Percentiles rank a stretch among this genome's conserved stretches.
phyloP scores from a whole-genome alignment of 139 green algal genomes.

The Micractinium sp. region DNA sequence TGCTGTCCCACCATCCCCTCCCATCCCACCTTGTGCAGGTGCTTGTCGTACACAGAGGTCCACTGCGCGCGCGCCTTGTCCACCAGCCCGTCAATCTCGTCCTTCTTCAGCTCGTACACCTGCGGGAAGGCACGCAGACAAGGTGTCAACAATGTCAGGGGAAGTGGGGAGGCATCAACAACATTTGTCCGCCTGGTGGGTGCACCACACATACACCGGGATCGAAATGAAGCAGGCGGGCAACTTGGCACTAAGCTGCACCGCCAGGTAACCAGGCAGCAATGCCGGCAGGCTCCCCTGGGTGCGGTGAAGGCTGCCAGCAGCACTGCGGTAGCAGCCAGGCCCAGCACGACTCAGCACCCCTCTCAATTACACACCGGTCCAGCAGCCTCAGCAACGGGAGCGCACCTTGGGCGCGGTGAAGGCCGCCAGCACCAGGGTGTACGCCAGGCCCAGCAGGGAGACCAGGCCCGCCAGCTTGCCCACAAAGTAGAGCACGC shows the following conservation, averaged over 20 bases:
- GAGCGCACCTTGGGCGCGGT: conserved; percentile 11
- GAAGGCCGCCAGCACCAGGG: neutral
- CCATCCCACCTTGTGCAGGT: conserved; percentile 28
- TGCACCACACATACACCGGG: neutral
- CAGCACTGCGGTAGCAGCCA: conserved; percentile 18
- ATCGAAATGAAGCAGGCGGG: no score
- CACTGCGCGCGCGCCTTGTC: conserved; percentile 40
- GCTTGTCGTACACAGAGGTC: conserved; percentile 35
- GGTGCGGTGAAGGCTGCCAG: conserved; percentile 12
- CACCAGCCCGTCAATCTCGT: conserved; percentile 58
- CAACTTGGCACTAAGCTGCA: no score
- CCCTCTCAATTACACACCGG: neutral
- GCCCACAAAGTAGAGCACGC: conserved; percentile 44
- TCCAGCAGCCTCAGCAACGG: neutral
- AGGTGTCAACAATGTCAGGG: neutral
- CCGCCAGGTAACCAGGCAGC: neutral
- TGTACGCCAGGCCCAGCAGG: conserved; percentile 49
- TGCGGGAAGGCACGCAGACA: conserved; percentile 48
- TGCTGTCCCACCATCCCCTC: neutral
- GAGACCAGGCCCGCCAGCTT: conserved; percentile 47
- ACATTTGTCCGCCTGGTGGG: neutral
- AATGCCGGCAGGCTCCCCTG: no score
- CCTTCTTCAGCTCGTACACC: conserved; percentile 71
- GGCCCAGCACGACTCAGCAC: conserved; percentile 14
- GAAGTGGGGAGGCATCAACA: neutral